Evolutionary conservation across 352 stramenopile genomes (phyloP), one percentile per base, ranked within the genome.

Genomic region (Globisporangium solare): DNA sequence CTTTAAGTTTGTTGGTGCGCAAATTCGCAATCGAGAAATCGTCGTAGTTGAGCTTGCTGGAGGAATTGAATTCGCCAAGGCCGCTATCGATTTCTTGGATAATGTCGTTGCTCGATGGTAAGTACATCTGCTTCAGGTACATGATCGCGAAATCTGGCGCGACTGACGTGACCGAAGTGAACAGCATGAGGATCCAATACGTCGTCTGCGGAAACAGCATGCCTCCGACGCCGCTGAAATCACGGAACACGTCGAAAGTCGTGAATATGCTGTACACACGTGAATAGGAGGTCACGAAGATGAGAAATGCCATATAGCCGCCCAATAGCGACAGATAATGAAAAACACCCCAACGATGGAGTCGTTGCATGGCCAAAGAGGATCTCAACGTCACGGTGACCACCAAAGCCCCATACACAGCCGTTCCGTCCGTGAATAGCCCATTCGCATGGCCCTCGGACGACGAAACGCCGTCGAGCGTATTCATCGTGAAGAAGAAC

Each of bases 31-130:
- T 55, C 27, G 47, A 60, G 56, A 66, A 69, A 22, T 69, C 62
- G 0, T 42, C 40, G 22, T 56, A 47, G 35, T 62, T 35, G 17
- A 52, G 46, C 20, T 46, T 53, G 13, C 47, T 43, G 6, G 32
- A 22, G 17, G 39, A 18, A 18, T 22, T 22, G 18, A 56, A 27
- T n/a, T 87, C 72, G 0, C 74, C 76, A 0, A 94, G 40, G 0
- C 82, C 77, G 17, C 74, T 87, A 42, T 94, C 84, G 52, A 94
- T 94, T 40, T 94, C 84, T 32, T 86, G 64, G 32, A 94, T 92
- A 41, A 94, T 94, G 31, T 89, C 81, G 54, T 85, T 83, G 54
- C 83, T 90, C 1, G 82, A 86, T 4, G 85, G 83, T 47, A 94
- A 59, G 31, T 93, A 92, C 83, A 92, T 94, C 56, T 89, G 78